These are phyloP conservation scores for Myriosclerotinia curreyana DNA, from an alignment of 2,329 filamentous ascomycete genomes.

Conservation along the genomic window DNA sequence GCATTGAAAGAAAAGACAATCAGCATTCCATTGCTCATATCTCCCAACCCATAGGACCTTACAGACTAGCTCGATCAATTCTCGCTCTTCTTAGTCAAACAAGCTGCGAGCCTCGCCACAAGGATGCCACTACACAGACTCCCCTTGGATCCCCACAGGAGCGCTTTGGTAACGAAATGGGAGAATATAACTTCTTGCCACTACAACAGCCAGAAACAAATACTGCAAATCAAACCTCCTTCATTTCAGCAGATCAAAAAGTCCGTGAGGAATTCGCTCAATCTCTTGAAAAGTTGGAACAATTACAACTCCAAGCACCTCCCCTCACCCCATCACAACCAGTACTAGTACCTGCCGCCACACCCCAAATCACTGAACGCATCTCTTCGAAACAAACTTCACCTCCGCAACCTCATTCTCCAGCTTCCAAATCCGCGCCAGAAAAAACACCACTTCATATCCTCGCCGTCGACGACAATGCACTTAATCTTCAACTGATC, in stretches of 20 bases:
- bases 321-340: neutral
- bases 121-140: constrained; percentile 31
- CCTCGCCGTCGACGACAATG: constrained; percentile 42
- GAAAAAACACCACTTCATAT: constrained; percentile 23
- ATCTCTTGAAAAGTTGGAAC: neutral
- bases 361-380: neutral
- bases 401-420: neutral
- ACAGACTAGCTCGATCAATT: constrained; percentile 32
- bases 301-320: constrained; percentile 7
- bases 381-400: neutral
- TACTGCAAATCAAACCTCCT: neutral
- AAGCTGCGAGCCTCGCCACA: neutral
- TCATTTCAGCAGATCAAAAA: neutral
- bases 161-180: constrained; percentile 25
- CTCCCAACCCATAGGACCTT: constrained; percentile 27
- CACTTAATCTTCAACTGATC: constrained; percentile 41
- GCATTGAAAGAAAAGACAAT: neutral
- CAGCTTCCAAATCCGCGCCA: neutral
- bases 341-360: neutral
- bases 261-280: neutral
- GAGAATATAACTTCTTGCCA: constrained; percentile 29
- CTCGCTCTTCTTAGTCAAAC: constrained; percentile 28
- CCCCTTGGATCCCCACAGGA: constrained; percentile 32
- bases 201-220: neutral
- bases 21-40: constrained; percentile 25